phyloP scores from a whole-genome alignment of 2,329 filamentous ascomycete species.

The Lachnellula arida region DNA sequence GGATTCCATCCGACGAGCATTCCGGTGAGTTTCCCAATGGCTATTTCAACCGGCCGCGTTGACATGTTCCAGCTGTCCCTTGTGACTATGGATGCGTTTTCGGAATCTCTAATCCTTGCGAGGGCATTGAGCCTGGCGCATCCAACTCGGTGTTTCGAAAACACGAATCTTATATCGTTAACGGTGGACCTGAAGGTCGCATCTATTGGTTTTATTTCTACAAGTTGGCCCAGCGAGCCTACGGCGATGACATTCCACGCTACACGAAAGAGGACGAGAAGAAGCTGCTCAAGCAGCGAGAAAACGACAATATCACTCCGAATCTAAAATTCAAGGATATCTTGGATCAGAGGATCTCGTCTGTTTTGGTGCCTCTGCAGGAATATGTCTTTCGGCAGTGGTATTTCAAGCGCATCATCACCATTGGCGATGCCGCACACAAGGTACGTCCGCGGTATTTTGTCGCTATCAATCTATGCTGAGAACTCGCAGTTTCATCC shows the following conservation, averaged over 20 bases:
- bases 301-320: constrained; percentile 7
- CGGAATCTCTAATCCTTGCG: background rate
- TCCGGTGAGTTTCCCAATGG: background rate
- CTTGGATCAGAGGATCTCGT: constrained; percentile 6
- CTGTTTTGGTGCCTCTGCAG: constrained; percentile 11
- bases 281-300: constrained; percentile 1
- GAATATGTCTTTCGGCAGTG: constrained; percentile 34
- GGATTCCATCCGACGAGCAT: background rate
- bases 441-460: constrained; percentile 12
- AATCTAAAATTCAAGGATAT: constrained; percentile 14
- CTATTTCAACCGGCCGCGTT: background rate
- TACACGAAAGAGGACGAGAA: constrained; percentile 15
- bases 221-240: constrained; percentile 12
- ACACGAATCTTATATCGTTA: background rate
- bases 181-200: constrained; percentile 4
- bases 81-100: background rate
- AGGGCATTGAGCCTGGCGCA: background rate
- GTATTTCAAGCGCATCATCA: constrained; percentile 36
- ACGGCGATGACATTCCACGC: constrained; percentile 11
- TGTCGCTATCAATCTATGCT: background rate
- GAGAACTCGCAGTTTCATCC: constrained; percentile 5
- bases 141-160: background rate
- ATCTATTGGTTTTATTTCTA: constrained; percentile 13
- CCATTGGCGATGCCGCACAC: constrained; percentile 19
- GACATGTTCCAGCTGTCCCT: constrained; percentile 3